These are phyloP conservation scores for carrot (Daucus carota) DNA, from an alignment of 129 eudicot genomes.

Conservation along the genomic window DNA sequence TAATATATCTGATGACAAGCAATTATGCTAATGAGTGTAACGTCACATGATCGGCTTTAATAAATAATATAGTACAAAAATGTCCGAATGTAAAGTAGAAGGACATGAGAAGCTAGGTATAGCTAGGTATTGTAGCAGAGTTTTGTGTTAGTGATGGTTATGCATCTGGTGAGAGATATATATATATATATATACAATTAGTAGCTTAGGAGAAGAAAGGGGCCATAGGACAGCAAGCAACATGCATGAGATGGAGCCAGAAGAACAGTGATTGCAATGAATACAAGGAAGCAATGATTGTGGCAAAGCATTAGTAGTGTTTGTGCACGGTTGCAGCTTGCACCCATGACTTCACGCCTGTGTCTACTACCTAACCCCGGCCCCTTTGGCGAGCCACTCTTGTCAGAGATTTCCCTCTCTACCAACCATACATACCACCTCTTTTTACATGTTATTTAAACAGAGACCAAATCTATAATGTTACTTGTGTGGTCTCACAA, in stretches of 20 bases:
- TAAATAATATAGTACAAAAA: too few relatives aligned
- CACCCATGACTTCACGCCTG: slow-evolving; percentile 1
- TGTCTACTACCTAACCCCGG: neutral
- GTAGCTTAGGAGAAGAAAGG: neutral
- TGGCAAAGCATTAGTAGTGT: neutral
- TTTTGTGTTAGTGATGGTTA: neutral
- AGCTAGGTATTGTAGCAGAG: neutral
- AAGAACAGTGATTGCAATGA: neutral
- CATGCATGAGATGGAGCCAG: neutral
- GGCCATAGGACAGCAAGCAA: neutral
- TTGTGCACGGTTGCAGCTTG: neutral
- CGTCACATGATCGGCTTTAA: too few relatives aligned
- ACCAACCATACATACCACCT: neutral
- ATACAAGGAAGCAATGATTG: neutral
- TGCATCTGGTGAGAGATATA: too few relatives aligned
- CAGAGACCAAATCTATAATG: too few relatives aligned
- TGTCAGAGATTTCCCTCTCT: neutral
- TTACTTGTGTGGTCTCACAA: too few relatives aligned
- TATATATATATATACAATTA: too few relatives aligned
- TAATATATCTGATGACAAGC: too few relatives aligned
- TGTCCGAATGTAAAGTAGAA: neutral
- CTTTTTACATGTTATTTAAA: neutral
- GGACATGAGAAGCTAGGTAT: neutral
- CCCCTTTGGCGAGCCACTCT: neutral
- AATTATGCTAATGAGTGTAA: too few relatives aligned